A percentile compares a stretch with the other conserved stretches of the same genome.
phyloP scores from a whole-genome alignment of 2,329 filamentous ascomycete species.

The Sclerotiophoma versabilis region DNA sequence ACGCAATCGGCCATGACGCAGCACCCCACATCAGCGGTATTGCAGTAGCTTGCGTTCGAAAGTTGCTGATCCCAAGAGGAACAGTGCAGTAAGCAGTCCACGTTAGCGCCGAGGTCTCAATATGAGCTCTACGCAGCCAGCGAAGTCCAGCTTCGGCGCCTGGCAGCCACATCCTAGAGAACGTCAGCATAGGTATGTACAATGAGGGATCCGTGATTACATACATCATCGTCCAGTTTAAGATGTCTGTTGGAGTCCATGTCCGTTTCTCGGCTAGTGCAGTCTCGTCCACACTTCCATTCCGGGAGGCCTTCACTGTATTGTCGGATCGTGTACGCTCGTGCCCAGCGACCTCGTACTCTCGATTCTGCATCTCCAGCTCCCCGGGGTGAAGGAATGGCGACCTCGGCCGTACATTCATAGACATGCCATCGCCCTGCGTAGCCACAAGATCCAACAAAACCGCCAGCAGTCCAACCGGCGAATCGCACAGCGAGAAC shows the following conservation, averaged over 20 bases:
- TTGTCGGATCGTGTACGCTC: constrained; percentile 14
- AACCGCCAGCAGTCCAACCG: constrained; percentile 43
- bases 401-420: constrained; percentile 31
- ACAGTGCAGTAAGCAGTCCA: constrained; percentile 32
- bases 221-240: constrained; percentile 61
- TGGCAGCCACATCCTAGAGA: constrained; percentile 15
- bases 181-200: neutral
- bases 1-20: constrained; percentile 46
- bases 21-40: constrained; percentile 50
- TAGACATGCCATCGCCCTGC: constrained; percentile 20
- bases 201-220: neutral
- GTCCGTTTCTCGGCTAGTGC: neutral
- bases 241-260: constrained; percentile 59
- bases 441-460: constrained; percentile 44
- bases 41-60: constrained; percentile 29
- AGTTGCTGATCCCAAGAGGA: constrained; percentile 53
- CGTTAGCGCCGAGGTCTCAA: constrained; percentile 27
- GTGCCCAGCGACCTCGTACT: constrained; percentile 11
- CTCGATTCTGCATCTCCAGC: constrained; percentile 33
- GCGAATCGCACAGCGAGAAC: constrained; percentile 50
- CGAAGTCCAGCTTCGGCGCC: constrained; percentile 34
- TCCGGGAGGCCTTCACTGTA: neutral
- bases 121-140: constrained; percentile 54
- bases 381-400: constrained; percentile 44
- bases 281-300: neutral